Conservation (phyloP, 2,329 filamentous ascomycete species). For the Epichloe glyceriae region DNA sequence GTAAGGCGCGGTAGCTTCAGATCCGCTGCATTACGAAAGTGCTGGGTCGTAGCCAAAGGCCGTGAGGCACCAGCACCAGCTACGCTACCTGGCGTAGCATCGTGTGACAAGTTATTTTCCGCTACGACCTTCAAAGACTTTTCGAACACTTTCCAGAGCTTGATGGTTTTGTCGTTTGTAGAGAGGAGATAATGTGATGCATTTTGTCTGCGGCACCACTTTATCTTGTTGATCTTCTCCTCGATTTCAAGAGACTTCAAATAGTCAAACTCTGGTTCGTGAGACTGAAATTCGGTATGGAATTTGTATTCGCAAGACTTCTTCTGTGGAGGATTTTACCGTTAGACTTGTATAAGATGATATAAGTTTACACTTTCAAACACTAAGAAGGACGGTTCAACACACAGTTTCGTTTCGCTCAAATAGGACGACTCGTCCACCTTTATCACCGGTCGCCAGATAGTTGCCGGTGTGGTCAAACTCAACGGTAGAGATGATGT, state of each 20-base stretch:
- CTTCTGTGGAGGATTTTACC: conserved; percentile 49
- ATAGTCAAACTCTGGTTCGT: conserved; percentile 98
- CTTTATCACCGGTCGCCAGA: conserved; percentile 80
- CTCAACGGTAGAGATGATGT: conserved; percentile 85
- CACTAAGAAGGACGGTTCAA: conserved; percentile 2
- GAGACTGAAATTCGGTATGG: conserved; percentile 98
- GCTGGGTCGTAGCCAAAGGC: conserved; percentile 49
- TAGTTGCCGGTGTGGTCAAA: conserved; percentile 88
- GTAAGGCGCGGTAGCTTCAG: conserved; percentile 92
- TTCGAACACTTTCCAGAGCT: conserved; percentile 99
- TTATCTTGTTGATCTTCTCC: conserved; percentile 99
- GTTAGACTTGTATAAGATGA: background rate
- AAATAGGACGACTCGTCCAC: conserved; percentile 72
- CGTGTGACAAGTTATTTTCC: conserved; percentile 95
- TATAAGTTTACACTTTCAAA: conserved; percentile 6
- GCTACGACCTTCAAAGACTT: conserved; percentile 98
- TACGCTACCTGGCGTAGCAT: conserved; percentile 66
- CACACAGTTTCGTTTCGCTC: conserved; percentile 91
- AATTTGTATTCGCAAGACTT: conserved; percentile 99
- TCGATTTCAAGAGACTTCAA: conserved; percentile 98
- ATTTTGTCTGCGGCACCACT: conserved; percentile 98
- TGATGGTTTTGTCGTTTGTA: conserved; percentile 99
- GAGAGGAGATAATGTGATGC: conserved; percentile 95
- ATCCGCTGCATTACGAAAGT: conserved; percentile 69
- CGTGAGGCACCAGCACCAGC: conserved; percentile 66